A percentile compares a stretch with the other conserved stretches of the same genome.
These are phyloP conservation scores for Cryptococcus neoformans DNA, from an alignment of 1,284 basidiomycete species.

Conservation along the genomic window DNA sequence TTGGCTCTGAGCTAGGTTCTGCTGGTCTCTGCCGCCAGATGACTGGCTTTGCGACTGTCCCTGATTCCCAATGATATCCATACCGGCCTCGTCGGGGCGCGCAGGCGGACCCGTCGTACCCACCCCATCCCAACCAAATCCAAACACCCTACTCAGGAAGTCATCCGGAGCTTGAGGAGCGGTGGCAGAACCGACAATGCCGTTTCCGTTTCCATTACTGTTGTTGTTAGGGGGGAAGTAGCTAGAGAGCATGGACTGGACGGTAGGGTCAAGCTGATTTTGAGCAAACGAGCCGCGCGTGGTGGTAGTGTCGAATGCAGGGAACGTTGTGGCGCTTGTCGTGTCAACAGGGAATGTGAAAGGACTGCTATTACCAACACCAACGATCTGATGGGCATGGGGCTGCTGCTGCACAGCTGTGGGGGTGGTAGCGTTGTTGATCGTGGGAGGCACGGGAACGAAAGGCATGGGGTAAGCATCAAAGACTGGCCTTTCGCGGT, in stretches of 20 bases:
- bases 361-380: slow-evolving; percentile 9
- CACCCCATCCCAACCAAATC: slow-evolving; percentile 41
- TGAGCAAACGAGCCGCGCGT: slow-evolving; percentile 5
- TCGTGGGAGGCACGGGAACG: slow-evolving; percentile 10
- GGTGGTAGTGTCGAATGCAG: slow-evolving; percentile 9
- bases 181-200: slow-evolving; percentile 5
- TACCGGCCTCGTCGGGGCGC: not conserved
- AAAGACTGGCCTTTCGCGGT: slow-evolving; percentile 39
- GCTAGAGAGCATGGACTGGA: slow-evolving; percentile 38
- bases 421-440: slow-evolving; percentile 8
- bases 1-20: not conserved
- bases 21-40: not conserved
- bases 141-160: slow-evolving; percentile 44
- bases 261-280: slow-evolving; percentile 36
- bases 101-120: slow-evolving; percentile 2
- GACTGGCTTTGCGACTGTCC: slow-evolving; percentile 1
- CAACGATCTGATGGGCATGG: slow-evolving; percentile 1
- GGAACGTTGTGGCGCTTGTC: slow-evolving; percentile 11
- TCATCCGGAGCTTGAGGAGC: slow-evolving; percentile 35
- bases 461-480: slow-evolving; percentile 45
- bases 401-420: slow-evolving; percentile 1
- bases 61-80: not conserved
- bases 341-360: slow-evolving; percentile 35
- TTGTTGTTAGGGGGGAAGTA: slow-evolving; percentile 30
- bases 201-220: not conserved